These are phyloP conservation scores for Penicillium sp. DNA, from an alignment of 2,329 filamentous ascomycete species.

Conservation along the genomic window DNA sequence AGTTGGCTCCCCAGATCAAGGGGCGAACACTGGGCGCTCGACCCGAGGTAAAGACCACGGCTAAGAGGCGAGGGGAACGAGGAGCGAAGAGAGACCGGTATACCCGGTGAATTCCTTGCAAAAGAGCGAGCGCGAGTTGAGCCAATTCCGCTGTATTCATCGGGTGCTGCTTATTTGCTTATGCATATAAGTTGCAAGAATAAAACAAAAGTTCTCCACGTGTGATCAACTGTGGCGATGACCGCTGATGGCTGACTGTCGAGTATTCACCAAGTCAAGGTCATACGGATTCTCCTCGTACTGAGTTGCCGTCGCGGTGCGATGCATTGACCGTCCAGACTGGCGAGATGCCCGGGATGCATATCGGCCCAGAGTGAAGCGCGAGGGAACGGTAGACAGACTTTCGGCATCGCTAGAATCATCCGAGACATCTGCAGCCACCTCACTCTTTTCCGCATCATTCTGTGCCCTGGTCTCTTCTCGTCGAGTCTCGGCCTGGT, in stretches of 20 bases:
- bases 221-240: slow-evolving; percentile 15
- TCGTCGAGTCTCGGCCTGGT: slow-evolving; percentile 13
- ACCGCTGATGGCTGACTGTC: slow-evolving; percentile 25
- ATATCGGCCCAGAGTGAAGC: slow-evolving; percentile 16
- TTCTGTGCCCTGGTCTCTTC: slow-evolving; percentile 10
- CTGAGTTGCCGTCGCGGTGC: slow-evolving; percentile 21
- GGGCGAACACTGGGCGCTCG: background rate
- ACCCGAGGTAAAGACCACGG: background rate
- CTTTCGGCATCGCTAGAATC: slow-evolving; percentile 18
- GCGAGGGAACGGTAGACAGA: slow-evolving; percentile 24
- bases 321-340: slow-evolving; percentile 23
- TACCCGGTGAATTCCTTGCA: background rate
- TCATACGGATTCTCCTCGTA: slow-evolving; percentile 32
- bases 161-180: too few species aligned
- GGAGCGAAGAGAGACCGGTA: background rate
- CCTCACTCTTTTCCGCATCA: slow-evolving; percentile 1
- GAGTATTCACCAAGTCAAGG: slow-evolving; percentile 29
- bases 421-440: background rate
- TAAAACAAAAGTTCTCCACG: background rate
- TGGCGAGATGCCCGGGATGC: slow-evolving; percentile 22
- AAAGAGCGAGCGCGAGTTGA: too few species aligned
- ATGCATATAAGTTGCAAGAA: background rate
- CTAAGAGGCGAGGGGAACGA: background rate
- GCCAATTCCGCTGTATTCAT: too few species aligned
- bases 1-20: background rate